Evolutionary conservation across 163 green algal species (phyloP), one percentile per base, ranked within the genome.

Genomic region (Chlamydomonas reinhardtii): DNA sequence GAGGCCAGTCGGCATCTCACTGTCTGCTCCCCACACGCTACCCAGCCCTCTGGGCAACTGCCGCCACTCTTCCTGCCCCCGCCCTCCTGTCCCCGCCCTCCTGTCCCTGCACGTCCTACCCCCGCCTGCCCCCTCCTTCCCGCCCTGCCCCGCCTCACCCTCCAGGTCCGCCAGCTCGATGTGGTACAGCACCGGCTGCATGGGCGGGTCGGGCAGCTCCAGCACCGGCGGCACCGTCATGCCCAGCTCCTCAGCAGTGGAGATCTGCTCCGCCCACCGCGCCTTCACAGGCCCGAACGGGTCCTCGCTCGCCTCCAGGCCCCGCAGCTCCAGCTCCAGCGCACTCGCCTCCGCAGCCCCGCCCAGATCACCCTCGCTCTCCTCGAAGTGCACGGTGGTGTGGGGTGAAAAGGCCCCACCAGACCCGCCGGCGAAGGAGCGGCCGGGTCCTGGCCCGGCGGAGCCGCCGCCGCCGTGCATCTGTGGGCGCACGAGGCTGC

Each of bases 111-210:
- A 24, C 56, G 2, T 64, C 56, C 56, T 64, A 8, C 20, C 22
- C 56, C 17, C 56, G 5, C 9, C 56, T 64, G 17, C 56, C 2
- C 56, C 56, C 56, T 5, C 32, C 8, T 34, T 34, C 4, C 39
- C 20, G 15, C 29, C 66, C 65, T 22, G 17, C 66, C 32, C 3
- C 25, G 0, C 34, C 69, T 74, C 71, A 87, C 81, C 81, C 29
- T 87, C 81, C n/a, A 72, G 11, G 56, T 87, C 83, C 52, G 24
- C 54, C 73, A 83, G 73, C 73, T 88, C 82, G 48, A 88, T 39
- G 65, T 88, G 83, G 74, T 84, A 83, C 17, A 71, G 52, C 43
- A 76, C 52, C 6, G 83, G 83, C 83, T 88, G 83, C 66, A 88
- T 66, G 31, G 83, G 83, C 32, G 83, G 73, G 22, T 37, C 66